These are phyloP conservation scores for Starmerella sirachaensis DNA, from an alignment of 805 yeast species.

Conservation along the genomic window DNA sequence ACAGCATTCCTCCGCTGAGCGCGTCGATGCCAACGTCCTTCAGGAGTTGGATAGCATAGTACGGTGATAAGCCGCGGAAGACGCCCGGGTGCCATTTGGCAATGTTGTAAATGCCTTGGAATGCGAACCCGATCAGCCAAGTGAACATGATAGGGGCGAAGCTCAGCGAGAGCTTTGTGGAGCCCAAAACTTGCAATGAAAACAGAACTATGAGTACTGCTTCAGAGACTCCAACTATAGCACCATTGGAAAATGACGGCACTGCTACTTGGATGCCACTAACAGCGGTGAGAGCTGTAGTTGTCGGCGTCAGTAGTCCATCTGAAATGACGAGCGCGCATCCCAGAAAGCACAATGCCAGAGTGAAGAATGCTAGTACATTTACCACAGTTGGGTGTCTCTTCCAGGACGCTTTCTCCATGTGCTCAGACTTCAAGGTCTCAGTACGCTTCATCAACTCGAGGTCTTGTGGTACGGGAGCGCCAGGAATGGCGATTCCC, in stretches of 20 bases:
- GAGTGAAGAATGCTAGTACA: conserved; percentile 5
- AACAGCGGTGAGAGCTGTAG: conserved; percentile 47
- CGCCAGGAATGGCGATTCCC: conserved; percentile 14
- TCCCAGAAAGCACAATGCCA: conserved; percentile 36
- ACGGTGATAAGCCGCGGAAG: conserved; percentile 40
- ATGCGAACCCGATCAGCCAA: conserved; percentile 39
- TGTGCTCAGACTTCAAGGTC: conserved; percentile 2
- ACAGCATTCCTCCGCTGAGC: conserved; percentile 41
- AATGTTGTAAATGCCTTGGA: conserved; percentile 39
- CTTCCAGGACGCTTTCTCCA: conserved; percentile 6
- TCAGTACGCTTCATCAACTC: conserved; percentile 11
- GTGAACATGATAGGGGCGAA: conserved; percentile 46
- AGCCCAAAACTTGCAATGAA: conserved; percentile 39
- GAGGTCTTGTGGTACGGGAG: conserved; percentile 5
- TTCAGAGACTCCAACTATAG: conserved; percentile 39
- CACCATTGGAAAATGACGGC: conserved; percentile 28
- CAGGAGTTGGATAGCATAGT: conserved; percentile 39
- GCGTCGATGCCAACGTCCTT: conserved; percentile 29
- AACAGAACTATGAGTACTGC: conserved; percentile 38
- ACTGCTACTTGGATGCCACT: conserved; percentile 44
- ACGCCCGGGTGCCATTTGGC: conserved; percentile 33
- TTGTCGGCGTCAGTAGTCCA: conserved; percentile 52
- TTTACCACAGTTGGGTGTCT: conserved; percentile 6
- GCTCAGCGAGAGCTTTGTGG: conserved; percentile 35
- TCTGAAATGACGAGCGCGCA: conserved; percentile 48